Evolutionary conservation across 176 grass and related monocot species (phyloP).

Genomic region (Bothriochloa decipiens): DNA sequence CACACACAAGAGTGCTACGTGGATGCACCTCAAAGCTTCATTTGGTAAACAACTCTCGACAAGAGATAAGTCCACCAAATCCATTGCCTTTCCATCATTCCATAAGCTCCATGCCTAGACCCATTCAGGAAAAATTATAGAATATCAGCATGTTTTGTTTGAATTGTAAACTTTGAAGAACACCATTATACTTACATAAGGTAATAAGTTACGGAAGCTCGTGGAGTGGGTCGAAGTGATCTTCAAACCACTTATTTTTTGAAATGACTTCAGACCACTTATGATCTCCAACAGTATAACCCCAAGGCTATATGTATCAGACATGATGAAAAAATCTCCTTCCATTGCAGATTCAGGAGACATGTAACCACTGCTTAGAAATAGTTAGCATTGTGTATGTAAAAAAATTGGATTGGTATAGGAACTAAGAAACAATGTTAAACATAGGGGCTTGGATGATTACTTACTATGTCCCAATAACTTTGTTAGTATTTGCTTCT

Average conservation of each 20-base stretch:
- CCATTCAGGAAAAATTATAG: background rate
- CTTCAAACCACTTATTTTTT: conserved; percentile 45
- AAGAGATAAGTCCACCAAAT: conserved; percentile 38
- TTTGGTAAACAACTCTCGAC: background rate
- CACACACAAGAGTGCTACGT: conserved; percentile 57
- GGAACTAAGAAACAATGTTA: background rate
- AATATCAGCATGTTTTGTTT: background rate
- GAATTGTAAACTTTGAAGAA: background rate
- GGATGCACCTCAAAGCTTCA: conserved; percentile 45
- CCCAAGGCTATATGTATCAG: conserved; percentile 54
- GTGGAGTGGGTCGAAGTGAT: conserved; percentile 1
- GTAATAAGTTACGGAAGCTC: conserved; percentile 25
- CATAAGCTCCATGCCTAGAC: conserved; percentile 53
- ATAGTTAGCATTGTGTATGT: background rate
- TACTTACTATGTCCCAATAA: conserved; percentile 63
- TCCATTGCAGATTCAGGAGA: conserved; percentile 75
- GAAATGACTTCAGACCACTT: conserved; percentile 30
- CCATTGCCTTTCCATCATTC: conserved; percentile 33
- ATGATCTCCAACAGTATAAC: conserved; percentile 62
- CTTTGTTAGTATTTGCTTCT: conserved; percentile 45
- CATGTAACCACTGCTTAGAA: conserved; percentile 52
- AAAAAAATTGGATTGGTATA: background rate
- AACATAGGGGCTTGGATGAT: background rate
- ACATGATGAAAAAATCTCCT: conserved; percentile 58
- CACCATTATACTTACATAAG: conserved; percentile 44